phyloP scores from a whole-genome alignment of 805 yeast species.

The Yarrowia phangngaensis region DNA sequence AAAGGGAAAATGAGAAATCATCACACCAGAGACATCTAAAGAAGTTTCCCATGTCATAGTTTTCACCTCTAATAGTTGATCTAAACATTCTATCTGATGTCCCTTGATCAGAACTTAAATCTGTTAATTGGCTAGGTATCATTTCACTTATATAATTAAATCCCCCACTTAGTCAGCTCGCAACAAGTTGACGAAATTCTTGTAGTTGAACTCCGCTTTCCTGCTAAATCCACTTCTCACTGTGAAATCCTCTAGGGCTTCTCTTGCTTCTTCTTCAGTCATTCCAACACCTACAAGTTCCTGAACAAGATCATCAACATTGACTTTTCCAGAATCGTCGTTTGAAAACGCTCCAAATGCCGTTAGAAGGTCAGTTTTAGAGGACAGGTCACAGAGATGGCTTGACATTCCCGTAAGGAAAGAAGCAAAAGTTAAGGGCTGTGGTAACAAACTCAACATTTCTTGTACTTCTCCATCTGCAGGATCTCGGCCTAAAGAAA shows the following conservation, averaged over 20 bases:
- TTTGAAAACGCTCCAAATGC: conserved; percentile 56
- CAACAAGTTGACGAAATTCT: conserved; percentile 49
- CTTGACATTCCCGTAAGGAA: conserved; percentile 61
- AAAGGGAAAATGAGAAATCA: too few relatives aligned
- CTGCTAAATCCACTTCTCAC: conserved; percentile 55
- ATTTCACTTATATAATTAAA: too few relatives aligned
- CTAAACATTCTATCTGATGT: too few relatives aligned
- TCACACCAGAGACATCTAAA: too few relatives aligned
- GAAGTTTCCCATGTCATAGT: too few relatives aligned
- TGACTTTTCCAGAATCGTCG: conserved; percentile 43
- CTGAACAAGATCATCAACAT: conserved; percentile 48
- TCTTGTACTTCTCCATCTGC: conserved; percentile 43
- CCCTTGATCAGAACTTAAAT: too few relatives aligned
- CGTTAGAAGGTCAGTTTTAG: conserved; percentile 50
- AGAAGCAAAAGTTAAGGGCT: conserved; percentile 56
- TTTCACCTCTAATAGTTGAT: too few relatives aligned
- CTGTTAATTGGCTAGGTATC: too few relatives aligned
- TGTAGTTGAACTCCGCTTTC: conserved; percentile 52
- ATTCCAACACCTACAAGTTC: conserved; percentile 49
- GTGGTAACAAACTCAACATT: conserved; percentile 48
- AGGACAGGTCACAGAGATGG: conserved; percentile 50
- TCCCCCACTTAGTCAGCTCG: conserved; percentile 29
- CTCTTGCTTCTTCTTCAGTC: conserved; percentile 43
- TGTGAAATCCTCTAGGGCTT: conserved; percentile 51
- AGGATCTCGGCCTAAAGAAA: conserved; percentile 41